Evolutionary conservation across 441 rosid genomes (phyloP).

Genomic region (Gossypium gossypioides): DNA sequence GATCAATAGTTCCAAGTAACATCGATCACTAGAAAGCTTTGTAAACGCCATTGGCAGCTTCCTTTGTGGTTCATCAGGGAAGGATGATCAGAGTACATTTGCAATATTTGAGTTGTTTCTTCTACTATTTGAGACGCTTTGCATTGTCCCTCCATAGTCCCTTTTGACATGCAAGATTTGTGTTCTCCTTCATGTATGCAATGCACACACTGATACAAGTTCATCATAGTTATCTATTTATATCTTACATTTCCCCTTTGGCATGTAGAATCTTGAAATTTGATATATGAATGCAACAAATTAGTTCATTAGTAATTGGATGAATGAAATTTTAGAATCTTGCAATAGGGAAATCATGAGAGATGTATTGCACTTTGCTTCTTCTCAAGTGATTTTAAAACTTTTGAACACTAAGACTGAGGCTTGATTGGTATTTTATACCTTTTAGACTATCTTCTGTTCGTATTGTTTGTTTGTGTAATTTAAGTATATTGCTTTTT

Average conservation of each 20-base stretch:
- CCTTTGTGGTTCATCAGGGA: too few species aligned
- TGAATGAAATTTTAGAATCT: not conserved
- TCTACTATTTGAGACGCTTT: not conserved
- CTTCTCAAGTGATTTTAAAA: not conserved
- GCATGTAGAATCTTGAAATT: not conserved
- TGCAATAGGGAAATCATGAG: not conserved
- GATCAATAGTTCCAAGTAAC: too few species aligned
- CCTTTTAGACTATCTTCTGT: not conserved
- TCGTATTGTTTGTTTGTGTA: not conserved
- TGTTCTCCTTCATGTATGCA: not conserved
- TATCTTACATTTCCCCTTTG: not conserved
- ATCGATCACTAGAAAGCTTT: too few species aligned
- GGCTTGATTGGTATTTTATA: not conserved
- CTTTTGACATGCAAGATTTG: not conserved
- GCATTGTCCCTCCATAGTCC: not conserved
- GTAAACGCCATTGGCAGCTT: too few species aligned
- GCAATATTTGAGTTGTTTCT: not conserved
- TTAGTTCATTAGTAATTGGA: not conserved
- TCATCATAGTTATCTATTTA: not conserved
- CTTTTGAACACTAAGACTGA: not conserved
- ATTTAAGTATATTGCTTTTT: not conserved
- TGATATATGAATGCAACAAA: not conserved
- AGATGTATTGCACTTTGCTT: slow-evolving; percentile 2
- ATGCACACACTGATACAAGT: not conserved
- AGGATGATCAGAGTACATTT: not conserved